Evolutionary conservation across 108 stramenopile species (phyloP), one percentile per base, ranked within the genome.

Genomic region (Conticribra guillardii): DNA sequence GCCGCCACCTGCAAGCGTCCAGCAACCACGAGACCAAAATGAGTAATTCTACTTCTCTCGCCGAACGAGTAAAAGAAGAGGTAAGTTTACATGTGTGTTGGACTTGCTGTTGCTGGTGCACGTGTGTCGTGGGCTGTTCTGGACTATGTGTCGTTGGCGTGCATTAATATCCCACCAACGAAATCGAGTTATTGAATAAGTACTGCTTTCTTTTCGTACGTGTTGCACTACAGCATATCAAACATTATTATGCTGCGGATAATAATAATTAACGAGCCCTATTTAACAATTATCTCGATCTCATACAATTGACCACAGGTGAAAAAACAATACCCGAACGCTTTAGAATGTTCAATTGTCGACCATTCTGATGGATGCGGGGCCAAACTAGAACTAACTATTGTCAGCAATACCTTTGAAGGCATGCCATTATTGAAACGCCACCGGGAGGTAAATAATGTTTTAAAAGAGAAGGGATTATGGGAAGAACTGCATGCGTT

Each of bases 401-500:
- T 82, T 3, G 78, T 79, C 18, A 37, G 44, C 23, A 59, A 74
- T 14, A 27, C 67, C 3, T 82, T 82, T 47, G 86, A 85, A 27
- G 87, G 85, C 0, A 62, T 87, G 44, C 69, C 87, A 0, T 67
- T 87, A 0, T 58, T 93, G 23, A 84, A 87, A 62, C 80, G 91
- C n/a, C 91, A 93, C 62, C 87, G 88, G 29, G 75, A 81, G 68
- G 78, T 93, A 33, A 87, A 93, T 54, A 82, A 81, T 54, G 26
- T 74, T 15, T 63, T 93, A 51, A 69, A 78, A 23, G 86, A 85
- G 17, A 72, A 81, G 61, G 80, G 80, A 30, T 54, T 92, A 34
- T 82, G 77, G 51, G 80, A 84, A 33, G 73, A 76, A 47, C 88
- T 93, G 60, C 91, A 93, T 79, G 89, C 91, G 8, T 68, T 93